Conservation (phyloP, 805 yeast genomes). For the Kazachstania psychrophila region DNA sequence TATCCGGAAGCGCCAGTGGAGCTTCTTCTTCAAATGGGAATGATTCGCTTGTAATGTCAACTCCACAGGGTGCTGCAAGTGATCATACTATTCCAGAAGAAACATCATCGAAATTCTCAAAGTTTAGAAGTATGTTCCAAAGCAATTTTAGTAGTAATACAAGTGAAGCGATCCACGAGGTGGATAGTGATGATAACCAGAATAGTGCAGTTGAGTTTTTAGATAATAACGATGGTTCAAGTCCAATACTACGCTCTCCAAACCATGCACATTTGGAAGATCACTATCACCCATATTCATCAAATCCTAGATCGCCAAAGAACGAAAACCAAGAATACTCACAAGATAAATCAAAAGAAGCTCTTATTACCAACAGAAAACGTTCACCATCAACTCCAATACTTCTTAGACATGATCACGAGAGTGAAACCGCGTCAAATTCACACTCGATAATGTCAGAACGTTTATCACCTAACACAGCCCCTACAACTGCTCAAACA, state of each 20-base stretch:
- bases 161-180: too few species aligned
- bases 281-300: slow-evolving; percentile 10
- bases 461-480: background rate
- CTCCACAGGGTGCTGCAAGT: background rate
- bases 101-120: slow-evolving; percentile 13
- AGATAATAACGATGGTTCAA: slow-evolving; percentile 2
- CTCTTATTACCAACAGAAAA: slow-evolving; percentile 4
- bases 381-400: slow-evolving; percentile 21
- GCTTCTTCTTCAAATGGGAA: background rate
- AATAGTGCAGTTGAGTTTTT: background rate
- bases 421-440: background rate
- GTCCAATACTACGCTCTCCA: slow-evolving; percentile 2
- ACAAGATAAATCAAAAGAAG: background rate
- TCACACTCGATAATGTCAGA: slow-evolving; percentile 3
- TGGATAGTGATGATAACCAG: too few species aligned
- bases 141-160: background rate
- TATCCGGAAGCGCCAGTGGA: background rate
- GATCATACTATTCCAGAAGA: background rate
- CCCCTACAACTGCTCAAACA: slow-evolving; percentile 28
- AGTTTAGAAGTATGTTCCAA: slow-evolving; percentile 17
- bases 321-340: background rate
- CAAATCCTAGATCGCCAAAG: background rate
- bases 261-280: slow-evolving; percentile 9
- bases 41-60: background rate
- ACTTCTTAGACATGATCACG: background rate